Evolutionary conservation across 352 stramenopile species (phyloP).

Genomic region (Globisporangium paroecandrum): DNA sequence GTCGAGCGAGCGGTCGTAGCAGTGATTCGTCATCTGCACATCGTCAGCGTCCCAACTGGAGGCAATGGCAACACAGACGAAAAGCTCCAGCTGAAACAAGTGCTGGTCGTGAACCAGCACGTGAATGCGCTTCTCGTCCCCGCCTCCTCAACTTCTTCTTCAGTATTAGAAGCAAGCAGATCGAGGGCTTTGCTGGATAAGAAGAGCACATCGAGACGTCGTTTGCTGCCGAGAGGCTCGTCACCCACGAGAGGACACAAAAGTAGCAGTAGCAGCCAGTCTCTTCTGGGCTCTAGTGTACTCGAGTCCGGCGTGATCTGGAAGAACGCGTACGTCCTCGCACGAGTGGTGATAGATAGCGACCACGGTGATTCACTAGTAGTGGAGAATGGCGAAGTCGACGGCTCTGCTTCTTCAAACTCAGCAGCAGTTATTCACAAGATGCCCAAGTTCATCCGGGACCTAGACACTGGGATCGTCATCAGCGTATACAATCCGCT

Average conservation of each 20-base stretch:
- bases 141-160: background rate
- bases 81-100: slow-evolving; percentile 15
- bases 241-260: slow-evolving; percentile 19
- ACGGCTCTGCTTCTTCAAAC: background rate
- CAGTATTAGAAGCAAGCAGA: background rate
- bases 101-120: slow-evolving; percentile 37
- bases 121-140: slow-evolving; percentile 26
- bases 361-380: background rate
- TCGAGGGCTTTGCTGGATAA: slow-evolving; percentile 8
- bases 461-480: background rate
- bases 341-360: slow-evolving; percentile 22
- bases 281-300: slow-evolving; percentile 12
- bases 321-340: slow-evolving; percentile 48
- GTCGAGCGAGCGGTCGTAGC: slow-evolving; percentile 32
- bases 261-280: slow-evolving; percentile 1
- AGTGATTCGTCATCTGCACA: slow-evolving; percentile 37
- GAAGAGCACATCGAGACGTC: slow-evolving; percentile 20
- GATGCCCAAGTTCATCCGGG: slow-evolving; percentile 11
- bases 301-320: slow-evolving; percentile 56
- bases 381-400: slow-evolving; percentile 3
- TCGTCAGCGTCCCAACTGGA: slow-evolving; percentile 31
- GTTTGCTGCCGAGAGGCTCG: slow-evolving; percentile 13
- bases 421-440: background rate
- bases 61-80: slow-evolving; percentile 2
- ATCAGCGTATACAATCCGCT: slow-evolving; percentile 17